Evolutionary conservation across 2,329 filamentous ascomycete species (phyloP).

Genomic region (Epichloe uncinata): DNA sequence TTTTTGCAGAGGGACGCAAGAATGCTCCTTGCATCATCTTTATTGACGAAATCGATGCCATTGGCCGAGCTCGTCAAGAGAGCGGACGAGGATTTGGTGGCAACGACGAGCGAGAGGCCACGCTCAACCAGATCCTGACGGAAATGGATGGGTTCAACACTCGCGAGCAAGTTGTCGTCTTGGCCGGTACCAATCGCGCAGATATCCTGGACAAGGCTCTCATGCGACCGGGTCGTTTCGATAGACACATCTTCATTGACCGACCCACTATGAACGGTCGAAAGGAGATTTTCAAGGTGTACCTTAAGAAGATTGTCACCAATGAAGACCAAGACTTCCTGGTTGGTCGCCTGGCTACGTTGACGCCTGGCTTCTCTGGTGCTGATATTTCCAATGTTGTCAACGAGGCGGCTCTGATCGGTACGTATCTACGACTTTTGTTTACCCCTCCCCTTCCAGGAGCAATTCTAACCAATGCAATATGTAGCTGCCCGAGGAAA

Average conservation of each 20-base stretch:
- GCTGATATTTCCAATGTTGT: slow-evolving; percentile 98
- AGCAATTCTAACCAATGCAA: slow-evolving; percentile 8
- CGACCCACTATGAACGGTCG: slow-evolving; percentile 92
- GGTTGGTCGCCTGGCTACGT: slow-evolving; percentile 73
- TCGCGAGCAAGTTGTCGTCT: slow-evolving; percentile 85
- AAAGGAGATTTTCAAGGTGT: slow-evolving; percentile 90
- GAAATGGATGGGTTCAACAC: slow-evolving; percentile 99
- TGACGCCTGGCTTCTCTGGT: slow-evolving; percentile 93
- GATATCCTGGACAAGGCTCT: slow-evolving; percentile 91
- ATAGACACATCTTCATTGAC: slow-evolving; percentile 92
- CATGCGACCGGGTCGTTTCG: slow-evolving; percentile 93
- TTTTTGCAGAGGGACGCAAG: slow-evolving; percentile 90
- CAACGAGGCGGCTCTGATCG: slow-evolving; percentile 92
- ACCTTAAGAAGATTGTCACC: slow-evolving; percentile 89
- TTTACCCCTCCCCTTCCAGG: slow-evolving; percentile 16
- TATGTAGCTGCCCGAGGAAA: slow-evolving; percentile 66
- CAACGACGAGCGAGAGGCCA: slow-evolving; percentile 94
- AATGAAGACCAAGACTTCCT: slow-evolving; percentile 80
- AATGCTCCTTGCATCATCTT: slow-evolving; percentile 98
- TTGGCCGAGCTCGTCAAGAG: slow-evolving; percentile 80
- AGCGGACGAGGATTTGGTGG: slow-evolving; percentile 60
- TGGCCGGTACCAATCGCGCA: slow-evolving; percentile 91
- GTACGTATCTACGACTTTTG: slow-evolving; percentile 38
- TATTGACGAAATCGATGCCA: slow-evolving; percentile 98
- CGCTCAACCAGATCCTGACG: slow-evolving; percentile 93